Percentiles rank a stretch among this genome's conserved stretches.
phyloP scores from a whole-genome alignment of 306 rosid species.

The Prunus padus region DNA sequence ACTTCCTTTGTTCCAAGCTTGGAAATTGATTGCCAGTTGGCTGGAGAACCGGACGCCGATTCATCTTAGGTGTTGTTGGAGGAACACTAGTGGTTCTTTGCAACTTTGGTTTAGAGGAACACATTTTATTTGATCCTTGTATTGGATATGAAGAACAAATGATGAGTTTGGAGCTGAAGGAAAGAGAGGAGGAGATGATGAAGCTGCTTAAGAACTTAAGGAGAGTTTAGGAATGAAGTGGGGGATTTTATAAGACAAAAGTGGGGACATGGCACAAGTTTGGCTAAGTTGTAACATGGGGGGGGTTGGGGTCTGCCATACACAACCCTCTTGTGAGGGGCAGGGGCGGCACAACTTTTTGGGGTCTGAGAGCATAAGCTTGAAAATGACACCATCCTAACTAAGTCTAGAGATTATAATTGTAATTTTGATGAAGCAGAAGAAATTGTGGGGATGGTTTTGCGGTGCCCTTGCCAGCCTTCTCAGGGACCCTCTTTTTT shows the following conservation, averaged over 20 bases:
- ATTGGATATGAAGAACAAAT: not conserved
- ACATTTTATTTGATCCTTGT: constrained; percentile 8
- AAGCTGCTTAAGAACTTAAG: constrained; percentile 15
- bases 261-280: constrained; percentile 28
- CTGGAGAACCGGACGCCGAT: constrained; percentile 26
- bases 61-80: constrained; percentile 12
- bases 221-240: constrained; percentile 1
- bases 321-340: constrained; percentile 16
- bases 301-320: constrained; percentile 25
- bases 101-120: constrained; percentile 24
- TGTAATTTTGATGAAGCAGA: not conserved
- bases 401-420: not conserved
- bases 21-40: constrained; percentile 31
- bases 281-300: constrained; percentile 30
- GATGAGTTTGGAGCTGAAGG: not conserved
- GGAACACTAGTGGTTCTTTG: not conserved
- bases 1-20: constrained; percentile 19
- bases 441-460: not conserved
- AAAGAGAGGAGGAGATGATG: not conserved
- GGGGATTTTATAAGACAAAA: constrained; percentile 21
- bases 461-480: constrained; percentile 32
- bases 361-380: constrained; percentile 5
- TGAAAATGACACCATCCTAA: constrained; percentile 24
- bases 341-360: constrained; percentile 8
- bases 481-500: constrained; percentile 14